Conservation (phyloP, 176 grass and related monocot genomes). For the Eleusine indica region DNA sequence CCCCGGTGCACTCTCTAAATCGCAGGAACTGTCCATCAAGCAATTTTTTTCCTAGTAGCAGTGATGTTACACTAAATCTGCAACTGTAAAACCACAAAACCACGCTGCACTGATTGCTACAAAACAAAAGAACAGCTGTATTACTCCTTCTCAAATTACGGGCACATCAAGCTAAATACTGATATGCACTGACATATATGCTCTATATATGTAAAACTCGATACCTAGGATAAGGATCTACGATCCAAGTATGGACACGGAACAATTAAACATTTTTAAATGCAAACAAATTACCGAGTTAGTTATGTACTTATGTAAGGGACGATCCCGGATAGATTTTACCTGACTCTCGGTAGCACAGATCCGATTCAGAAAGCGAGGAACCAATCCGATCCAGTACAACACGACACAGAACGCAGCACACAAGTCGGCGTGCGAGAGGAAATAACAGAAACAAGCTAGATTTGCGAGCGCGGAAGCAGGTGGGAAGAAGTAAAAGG, state of each 20-base stretch:
- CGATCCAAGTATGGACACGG: not conserved
- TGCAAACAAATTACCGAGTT: not conserved
- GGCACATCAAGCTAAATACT: not conserved
- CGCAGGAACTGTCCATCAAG: slow-evolving; percentile 39
- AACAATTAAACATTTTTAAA: not conserved
- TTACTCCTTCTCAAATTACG: not conserved
- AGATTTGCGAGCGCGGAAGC: not conserved
- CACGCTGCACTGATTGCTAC: not conserved
- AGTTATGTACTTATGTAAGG: not conserved
- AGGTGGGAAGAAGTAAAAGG: not conserved
- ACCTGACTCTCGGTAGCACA: not conserved
- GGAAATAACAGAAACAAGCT: not conserved
- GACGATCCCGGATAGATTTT: not conserved
- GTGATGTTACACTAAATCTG: not conserved
- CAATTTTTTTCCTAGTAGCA: not conserved
- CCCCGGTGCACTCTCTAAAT: not conserved
- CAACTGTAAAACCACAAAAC: not conserved
- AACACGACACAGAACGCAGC: not conserved
- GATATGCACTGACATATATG: no score
- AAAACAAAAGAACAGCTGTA: not conserved
- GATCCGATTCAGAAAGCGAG: not conserved
- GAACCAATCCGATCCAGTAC: not conserved
- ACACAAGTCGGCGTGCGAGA: not conserved
- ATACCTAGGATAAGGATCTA: not conserved
- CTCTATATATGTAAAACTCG: not conserved